A percentile compares a stretch with the other conserved stretches of the same genome.
phyloP scores from a whole-genome alignment of 805 yeast species.

The Brettanomyces naardenensis region DNA sequence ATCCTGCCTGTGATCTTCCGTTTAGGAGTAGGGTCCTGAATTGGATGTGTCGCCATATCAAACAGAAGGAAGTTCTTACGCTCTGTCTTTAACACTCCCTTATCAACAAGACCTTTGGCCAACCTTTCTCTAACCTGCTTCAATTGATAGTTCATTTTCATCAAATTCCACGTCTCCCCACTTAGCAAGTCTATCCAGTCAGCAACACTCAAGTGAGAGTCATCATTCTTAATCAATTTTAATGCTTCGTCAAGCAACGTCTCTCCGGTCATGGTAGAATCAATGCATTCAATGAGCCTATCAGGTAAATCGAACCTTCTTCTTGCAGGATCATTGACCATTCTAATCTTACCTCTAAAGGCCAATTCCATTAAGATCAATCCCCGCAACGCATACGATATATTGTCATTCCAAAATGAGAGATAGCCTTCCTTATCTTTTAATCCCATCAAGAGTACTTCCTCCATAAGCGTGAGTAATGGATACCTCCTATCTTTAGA shows the following conservation, averaged over 20 bases:
- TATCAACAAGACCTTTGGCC: conserved; percentile 95
- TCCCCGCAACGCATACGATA: conserved; percentile 92
- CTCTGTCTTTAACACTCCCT: conserved; percentile 93
- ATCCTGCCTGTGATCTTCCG: conserved; percentile 72
- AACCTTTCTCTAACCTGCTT: conserved; percentile 95
- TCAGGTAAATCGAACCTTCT: conserved; percentile 83
- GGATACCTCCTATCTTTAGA: conserved; percentile 43
- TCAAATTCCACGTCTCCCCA: conserved; percentile 96
- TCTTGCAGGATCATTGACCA: conserved; percentile 89
- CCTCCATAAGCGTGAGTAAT: conserved; percentile 88
- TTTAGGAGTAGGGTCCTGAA: conserved; percentile 79
- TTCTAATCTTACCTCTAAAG: conserved; percentile 77
- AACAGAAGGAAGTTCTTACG: conserved; percentile 88
- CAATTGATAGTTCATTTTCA: conserved; percentile 90
- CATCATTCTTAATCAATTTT: conserved; percentile 80
- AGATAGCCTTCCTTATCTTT: conserved; percentile 95
- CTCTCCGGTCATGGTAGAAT: conserved; percentile 86
- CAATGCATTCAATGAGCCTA: conserved; percentile 79
- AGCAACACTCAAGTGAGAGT: conserved; percentile 66
- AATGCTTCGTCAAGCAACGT: conserved; percentile 90
- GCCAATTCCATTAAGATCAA: conserved; percentile 90
- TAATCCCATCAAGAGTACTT: conserved; percentile 84
- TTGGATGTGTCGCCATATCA: conserved; percentile 98
- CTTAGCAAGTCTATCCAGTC: conserved; percentile 91
- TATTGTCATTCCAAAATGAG: conserved; percentile 97